Conservation (phyloP, 306 rosid genomes). For the Prunus mongolica region DNA sequence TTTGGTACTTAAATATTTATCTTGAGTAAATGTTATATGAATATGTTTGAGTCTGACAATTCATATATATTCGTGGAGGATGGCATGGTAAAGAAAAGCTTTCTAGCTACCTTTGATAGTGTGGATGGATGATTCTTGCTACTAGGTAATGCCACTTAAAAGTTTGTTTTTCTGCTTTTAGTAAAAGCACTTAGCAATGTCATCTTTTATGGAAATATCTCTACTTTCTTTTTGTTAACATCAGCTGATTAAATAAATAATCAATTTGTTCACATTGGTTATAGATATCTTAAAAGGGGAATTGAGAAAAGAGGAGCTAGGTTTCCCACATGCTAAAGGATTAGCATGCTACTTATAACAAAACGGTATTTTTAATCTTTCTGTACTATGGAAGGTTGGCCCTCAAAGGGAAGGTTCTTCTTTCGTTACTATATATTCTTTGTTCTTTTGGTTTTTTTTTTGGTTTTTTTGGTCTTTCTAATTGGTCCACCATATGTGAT, state of each 20-base stretch:
- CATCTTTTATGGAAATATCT: no score
- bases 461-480: no score
- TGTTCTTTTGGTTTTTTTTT: neutral
- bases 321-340: neutral
- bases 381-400: neutral
- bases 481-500: no score
- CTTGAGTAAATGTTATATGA: no score
- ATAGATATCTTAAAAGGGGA: neutral
- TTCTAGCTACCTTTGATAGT: neutral
- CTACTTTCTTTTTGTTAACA: no score
- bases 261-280: neutral
- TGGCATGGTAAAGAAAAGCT: neutral
- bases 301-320: neutral
- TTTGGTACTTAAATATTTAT: no score
- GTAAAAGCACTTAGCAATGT: neutral
- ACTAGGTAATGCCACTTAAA: neutral
- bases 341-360: neutral
- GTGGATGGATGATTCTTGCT: neutral
- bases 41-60: no score
- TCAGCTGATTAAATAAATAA: neutral
- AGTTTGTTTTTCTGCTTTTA: neutral
- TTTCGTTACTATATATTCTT: neutral
- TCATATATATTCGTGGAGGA: neutral
- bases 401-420: neutral
- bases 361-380: neutral